These are phyloP conservation scores for Bruguiera hainesii DNA, from an alignment of 441 rosid species.

Conservation along the genomic window DNA sequence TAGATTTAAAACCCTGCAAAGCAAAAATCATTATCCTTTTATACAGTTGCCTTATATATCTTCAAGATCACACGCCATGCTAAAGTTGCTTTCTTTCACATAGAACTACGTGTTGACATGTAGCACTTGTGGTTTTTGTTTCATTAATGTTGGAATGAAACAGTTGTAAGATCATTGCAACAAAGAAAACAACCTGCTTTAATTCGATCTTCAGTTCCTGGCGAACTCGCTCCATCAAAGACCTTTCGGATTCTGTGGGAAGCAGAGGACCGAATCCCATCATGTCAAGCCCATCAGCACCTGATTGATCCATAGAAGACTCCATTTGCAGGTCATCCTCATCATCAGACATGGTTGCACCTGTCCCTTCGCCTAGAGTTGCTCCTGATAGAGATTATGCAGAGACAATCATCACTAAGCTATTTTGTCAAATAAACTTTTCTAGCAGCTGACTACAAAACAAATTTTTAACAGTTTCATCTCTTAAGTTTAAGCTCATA, in stretches of 20 bases:
- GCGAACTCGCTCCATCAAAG: constrained; percentile 95
- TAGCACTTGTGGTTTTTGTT: not conserved
- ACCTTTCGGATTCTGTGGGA: constrained; percentile 93
- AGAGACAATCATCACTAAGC: not conserved
- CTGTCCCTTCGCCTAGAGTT: constrained; percentile 76
- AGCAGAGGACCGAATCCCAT: constrained; percentile 94
- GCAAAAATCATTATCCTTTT: not conserved
- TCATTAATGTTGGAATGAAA: too few species aligned
- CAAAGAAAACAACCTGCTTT: constrained; percentile 50
- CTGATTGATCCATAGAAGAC: constrained; percentile 62
- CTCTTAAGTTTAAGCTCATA: too few species aligned
- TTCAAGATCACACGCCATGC: too few species aligned
- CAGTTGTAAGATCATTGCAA: too few species aligned
- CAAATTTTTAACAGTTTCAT: too few species aligned
- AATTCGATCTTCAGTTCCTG: constrained; percentile 91
- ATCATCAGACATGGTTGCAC: constrained; percentile 96
- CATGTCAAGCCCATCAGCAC: constrained; percentile 59
- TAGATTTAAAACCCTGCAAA: constrained; percentile 79
- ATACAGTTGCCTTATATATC: too few species aligned
- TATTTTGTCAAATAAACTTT: not conserved
- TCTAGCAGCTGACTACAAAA: too few species aligned
- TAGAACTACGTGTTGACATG: not conserved
- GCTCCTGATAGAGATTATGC: constrained; percentile 41
- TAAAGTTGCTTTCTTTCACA: too few species aligned
- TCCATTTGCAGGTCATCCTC: constrained; percentile 81